These are phyloP conservation scores for Hanseniaspora pseudoguilliermondii DNA, from an alignment of 805 yeast genomes.

Conservation along the genomic window DNA sequence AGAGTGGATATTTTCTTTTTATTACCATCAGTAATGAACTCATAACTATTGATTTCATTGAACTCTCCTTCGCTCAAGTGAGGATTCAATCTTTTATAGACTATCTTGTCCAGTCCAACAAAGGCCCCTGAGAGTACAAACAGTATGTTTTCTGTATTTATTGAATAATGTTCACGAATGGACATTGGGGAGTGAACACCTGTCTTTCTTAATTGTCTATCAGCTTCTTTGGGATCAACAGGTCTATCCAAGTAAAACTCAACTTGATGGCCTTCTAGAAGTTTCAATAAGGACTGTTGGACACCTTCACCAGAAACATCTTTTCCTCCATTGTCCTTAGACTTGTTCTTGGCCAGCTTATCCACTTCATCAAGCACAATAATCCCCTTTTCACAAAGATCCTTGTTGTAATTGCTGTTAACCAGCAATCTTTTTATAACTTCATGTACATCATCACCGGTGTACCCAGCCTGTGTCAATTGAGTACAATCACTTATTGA, in stretches of 20 bases:
- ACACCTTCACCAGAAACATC: slow-evolving; percentile 58
- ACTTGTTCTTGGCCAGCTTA: slow-evolving; percentile 39
- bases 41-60: slow-evolving; percentile 14
- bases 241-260: slow-evolving; percentile 37
- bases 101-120: slow-evolving; percentile 42
- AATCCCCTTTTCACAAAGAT: slow-evolving; percentile 43
- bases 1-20: slow-evolving; percentile 33
- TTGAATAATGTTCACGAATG: slow-evolving; percentile 33
- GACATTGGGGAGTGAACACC: slow-evolving; percentile 23
- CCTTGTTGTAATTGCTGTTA: slow-evolving; percentile 39
- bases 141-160: slow-evolving; percentile 44
- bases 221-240: slow-evolving; percentile 23
- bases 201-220: slow-evolving; percentile 21
- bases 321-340: slow-evolving; percentile 32
- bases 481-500: slow-evolving; percentile 52
- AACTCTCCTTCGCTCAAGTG: slow-evolving; percentile 21
- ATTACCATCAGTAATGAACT: not conserved
- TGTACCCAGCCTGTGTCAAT: slow-evolving; percentile 51
- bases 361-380: slow-evolving; percentile 50
- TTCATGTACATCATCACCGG: slow-evolving; percentile 51
- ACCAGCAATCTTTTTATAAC: slow-evolving; percentile 42
- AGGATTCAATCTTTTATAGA: slow-evolving; percentile 30
- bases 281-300: slow-evolving; percentile 45
- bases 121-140: slow-evolving; percentile 53
- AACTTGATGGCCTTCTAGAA: slow-evolving; percentile 45